Percentiles rank a stretch among this genome's conserved stretches.
Evolutionary conservation across 2,329 filamentous ascomycete species (phyloP).

Genomic region (Diaporthe citriasiana): DNA sequence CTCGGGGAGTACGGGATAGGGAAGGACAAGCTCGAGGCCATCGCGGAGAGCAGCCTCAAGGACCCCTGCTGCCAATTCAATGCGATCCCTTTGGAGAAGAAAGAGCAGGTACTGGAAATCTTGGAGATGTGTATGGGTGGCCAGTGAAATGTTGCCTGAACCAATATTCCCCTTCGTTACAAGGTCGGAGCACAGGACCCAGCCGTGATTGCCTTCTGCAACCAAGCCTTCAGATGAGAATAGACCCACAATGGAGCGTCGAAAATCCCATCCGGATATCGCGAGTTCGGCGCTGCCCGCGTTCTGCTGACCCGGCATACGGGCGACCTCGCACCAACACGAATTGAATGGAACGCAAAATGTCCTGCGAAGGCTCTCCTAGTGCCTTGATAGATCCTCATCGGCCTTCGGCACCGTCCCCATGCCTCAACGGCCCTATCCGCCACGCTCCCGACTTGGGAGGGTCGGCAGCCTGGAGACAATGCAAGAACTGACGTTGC

Average conservation of each 20-base stretch:
- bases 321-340: no score
- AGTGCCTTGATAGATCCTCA: background rate
- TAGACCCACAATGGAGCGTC: no score
- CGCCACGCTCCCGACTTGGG: background rate
- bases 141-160: conserved; percentile 53
- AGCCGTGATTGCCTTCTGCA: conserved; percentile 50
- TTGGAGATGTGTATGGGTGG: conserved; percentile 53
- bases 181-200: background rate
- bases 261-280: no score
- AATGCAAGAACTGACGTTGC: background rate
- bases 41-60: conserved; percentile 61
- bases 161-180: no score
- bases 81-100: conserved; percentile 58
- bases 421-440: background rate
- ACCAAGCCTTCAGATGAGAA: background rate
- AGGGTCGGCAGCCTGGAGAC: background rate
- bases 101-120: conserved; percentile 63
- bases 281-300: background rate
- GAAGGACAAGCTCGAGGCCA: conserved; percentile 58
- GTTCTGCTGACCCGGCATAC: background rate
- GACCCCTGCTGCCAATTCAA: conserved; percentile 63
- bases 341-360: background rate
- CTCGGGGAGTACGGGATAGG: conserved; percentile 62
- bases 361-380: background rate
- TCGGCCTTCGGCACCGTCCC: conserved; percentile 19